Evolutionary conservation across 345 rosid genomes (phyloP).

Genomic region (Leavenworthia alabamica): DNA sequence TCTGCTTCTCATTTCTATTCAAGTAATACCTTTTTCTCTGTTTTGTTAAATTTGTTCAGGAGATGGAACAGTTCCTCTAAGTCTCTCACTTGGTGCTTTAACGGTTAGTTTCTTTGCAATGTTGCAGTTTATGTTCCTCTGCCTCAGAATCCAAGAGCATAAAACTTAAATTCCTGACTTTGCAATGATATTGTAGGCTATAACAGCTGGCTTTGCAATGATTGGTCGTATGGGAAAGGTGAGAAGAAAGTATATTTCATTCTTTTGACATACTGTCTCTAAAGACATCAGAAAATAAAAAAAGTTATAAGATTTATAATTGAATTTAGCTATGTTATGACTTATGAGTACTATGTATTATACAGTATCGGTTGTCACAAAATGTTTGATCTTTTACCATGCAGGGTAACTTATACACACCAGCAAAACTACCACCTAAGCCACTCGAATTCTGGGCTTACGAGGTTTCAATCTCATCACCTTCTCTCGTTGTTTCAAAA

Average conservation of each 20-base stretch:
- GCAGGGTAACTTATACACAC: constrained; percentile 70
- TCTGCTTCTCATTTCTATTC: constrained; percentile 10
- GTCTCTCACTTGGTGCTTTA: constrained; percentile 66
- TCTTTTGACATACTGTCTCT: not conserved
- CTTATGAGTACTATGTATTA: too few relatives aligned
- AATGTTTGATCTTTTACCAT: constrained; percentile 5
- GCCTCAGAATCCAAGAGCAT: not conserved
- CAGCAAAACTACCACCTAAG: constrained; percentile 77
- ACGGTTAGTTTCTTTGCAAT: constrained; percentile 46
- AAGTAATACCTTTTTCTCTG: not conserved
- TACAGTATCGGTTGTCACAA: too few relatives aligned
- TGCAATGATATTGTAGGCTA: constrained; percentile 56
- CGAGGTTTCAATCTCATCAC: constrained; percentile 42
- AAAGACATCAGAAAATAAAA: not conserved
- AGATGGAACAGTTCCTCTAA: constrained; percentile 80
- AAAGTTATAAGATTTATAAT: not conserved
- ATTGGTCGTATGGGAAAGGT: constrained; percentile 89
- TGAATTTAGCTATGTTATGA: too few relatives aligned
- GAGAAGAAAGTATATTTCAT: constrained; percentile 10
- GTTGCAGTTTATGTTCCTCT: not conserved
- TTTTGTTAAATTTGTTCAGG: constrained; percentile 44
- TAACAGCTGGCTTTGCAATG: constrained; percentile 82
- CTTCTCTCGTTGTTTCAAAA: not conserved
- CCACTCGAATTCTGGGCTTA: constrained; percentile 87
- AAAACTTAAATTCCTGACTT: not conserved